Evolutionary conservation across 768 basidiomycete species (phyloP).

Genomic region (Piloderma croceum): DNA sequence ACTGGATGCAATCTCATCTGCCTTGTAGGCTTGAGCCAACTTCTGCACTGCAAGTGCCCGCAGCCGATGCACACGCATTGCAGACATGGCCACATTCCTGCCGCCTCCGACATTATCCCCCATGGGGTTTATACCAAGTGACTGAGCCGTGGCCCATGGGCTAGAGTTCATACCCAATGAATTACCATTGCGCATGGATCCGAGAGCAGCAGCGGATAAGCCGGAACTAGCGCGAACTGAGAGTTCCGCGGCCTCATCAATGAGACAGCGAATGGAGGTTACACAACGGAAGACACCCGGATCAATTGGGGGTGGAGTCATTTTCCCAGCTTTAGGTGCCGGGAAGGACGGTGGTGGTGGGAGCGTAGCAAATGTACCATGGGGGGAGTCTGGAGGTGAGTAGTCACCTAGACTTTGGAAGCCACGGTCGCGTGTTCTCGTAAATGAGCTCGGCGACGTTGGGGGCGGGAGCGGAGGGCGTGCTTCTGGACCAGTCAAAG

Average conservation of each 20-base stretch:
- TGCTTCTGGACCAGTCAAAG: slow-evolving; percentile 44
- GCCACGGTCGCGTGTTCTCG: slow-evolving; percentile 42
- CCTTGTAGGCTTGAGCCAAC: slow-evolving; percentile 77
- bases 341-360: slow-evolving; percentile 46
- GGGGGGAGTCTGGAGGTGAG: slow-evolving; percentile 43
- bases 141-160: slow-evolving; percentile 61
- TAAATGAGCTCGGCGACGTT: slow-evolving; percentile 10
- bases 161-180: slow-evolving; percentile 34
- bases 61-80: slow-evolving; percentile 75
- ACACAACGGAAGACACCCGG: slow-evolving; percentile 82
- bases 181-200: slow-evolving; percentile 48
- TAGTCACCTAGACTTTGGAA: slow-evolving; percentile 39
- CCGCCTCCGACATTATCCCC: slow-evolving; percentile 50
- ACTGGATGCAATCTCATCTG: slow-evolving; percentile 87
- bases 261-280: slow-evolving; percentile 66
- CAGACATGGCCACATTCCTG: slow-evolving; percentile 76
- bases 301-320: slow-evolving; percentile 82
- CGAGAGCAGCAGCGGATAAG: slow-evolving; percentile 67
- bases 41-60: slow-evolving; percentile 82
- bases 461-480: slow-evolving; percentile 28
- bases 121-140: slow-evolving; percentile 55
- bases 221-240: slow-evolving; percentile 86
- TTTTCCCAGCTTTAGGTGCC: slow-evolving; percentile 53
- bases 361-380: slow-evolving; percentile 28
- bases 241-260: slow-evolving; percentile 86